Conservation (phyloP, 768 basidiomycete species). For the Collybia sordida region DNA sequence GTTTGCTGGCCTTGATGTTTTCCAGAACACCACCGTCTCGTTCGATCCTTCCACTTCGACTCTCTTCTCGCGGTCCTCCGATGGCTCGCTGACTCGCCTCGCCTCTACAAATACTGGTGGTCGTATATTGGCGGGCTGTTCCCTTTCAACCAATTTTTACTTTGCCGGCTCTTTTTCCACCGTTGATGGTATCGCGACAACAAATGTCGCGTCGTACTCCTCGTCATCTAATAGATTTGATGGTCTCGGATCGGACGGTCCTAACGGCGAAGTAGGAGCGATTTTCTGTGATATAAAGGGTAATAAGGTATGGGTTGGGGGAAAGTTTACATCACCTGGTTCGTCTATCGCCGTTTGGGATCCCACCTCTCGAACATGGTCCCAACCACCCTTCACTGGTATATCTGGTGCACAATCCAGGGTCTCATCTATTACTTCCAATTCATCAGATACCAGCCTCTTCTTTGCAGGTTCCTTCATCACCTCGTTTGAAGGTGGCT, state of each 20-base stretch:
- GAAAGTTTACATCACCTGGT: constrained; percentile 68
- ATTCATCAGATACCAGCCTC: constrained; percentile 67
- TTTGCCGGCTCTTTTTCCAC: constrained; percentile 84
- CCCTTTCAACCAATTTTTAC: constrained; percentile 67
- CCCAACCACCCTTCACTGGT: constrained; percentile 77
- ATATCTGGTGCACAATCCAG: constrained; percentile 66
- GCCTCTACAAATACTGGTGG: constrained; percentile 84
- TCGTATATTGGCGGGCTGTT: constrained; percentile 70
- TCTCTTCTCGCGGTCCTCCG: constrained; percentile 59
- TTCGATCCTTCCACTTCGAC: constrained; percentile 76
- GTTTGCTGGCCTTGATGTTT: constrained; percentile 84
- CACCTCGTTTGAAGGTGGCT: constrained; percentile 63
- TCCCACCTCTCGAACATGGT: constrained; percentile 64
- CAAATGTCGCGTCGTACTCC: constrained; percentile 79
- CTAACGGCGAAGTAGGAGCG: constrained; percentile 72
- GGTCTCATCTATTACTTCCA: constrained; percentile 76
- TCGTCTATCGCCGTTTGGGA: constrained; percentile 74
- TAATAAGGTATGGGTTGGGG: constrained; percentile 76
- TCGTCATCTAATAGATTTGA: constrained; percentile 57
- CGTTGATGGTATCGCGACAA: constrained; percentile 54
- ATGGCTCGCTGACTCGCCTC: constrained; percentile 67
- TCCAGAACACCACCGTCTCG: constrained; percentile 51
- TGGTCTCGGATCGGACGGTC: constrained; percentile 63
- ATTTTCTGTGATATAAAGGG: constrained; percentile 74
- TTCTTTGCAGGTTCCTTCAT: constrained; percentile 91